Percentiles rank a stretch among this genome's conserved stretches.
Conservation (phyloP, 75 land plant genomes). For the Cupressus sempervirens region DNA sequence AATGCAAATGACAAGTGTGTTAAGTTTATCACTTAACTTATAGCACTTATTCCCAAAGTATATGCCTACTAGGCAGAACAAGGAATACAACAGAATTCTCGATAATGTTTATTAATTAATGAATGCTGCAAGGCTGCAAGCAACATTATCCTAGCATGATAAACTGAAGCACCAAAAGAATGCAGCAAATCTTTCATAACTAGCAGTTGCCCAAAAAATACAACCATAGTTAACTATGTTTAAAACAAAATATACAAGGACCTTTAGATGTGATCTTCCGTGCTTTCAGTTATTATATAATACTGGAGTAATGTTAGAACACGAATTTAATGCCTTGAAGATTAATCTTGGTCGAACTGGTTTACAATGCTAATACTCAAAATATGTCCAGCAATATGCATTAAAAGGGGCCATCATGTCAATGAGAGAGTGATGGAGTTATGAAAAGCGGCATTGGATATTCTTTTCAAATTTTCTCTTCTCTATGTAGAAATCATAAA, state of each 20-base stretch:
- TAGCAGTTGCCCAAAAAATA: not conserved
- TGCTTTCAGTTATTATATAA: not conserved
- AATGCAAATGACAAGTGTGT: slow-evolving; percentile 1
- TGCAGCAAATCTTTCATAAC: not conserved
- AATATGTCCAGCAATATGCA: not conserved
- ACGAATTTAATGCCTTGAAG: not conserved
- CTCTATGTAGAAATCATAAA: not conserved
- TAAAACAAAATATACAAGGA: not conserved
- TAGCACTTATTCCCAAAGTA: not conserved
- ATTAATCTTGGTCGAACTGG: not conserved
- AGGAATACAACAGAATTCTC: not conserved
- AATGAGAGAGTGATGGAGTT: not conserved
- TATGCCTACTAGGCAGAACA: not conserved
- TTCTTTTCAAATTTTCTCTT: not conserved
- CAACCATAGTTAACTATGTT: not conserved
- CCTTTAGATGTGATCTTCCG: not conserved
- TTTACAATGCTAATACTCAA: not conserved
- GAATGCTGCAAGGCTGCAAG: not conserved
- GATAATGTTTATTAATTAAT: not conserved
- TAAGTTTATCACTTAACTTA: not conserved
- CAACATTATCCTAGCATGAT: not conserved
- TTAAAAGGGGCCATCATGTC: not conserved
- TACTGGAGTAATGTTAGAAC: not conserved
- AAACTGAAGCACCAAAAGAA: not conserved
- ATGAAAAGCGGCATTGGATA: not conserved